These are phyloP conservation scores for Botrytis aclada DNA, from an alignment of 2,329 filamentous ascomycete species.

Conservation along the genomic window DNA sequence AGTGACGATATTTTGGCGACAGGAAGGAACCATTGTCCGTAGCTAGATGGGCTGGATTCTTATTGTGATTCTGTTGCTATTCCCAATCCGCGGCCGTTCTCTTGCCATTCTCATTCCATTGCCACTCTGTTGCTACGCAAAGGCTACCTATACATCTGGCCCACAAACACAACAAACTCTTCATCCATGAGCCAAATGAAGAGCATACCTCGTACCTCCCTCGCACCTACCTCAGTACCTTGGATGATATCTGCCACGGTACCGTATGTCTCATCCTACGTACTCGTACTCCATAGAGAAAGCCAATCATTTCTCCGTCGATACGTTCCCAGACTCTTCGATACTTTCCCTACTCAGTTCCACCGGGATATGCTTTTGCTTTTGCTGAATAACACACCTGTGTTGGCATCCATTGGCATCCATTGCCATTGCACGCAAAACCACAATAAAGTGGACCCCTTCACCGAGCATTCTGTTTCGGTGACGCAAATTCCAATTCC, in stretches of 20 bases:
- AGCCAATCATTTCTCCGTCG: background rate
- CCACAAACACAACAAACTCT: background rate
- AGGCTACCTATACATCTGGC: too few species aligned
- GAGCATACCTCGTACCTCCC: too few species aligned
- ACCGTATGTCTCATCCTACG: too few species aligned
- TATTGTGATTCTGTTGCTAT: background rate
- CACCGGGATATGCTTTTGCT: background rate
- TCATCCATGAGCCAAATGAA: background rate
- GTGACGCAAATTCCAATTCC: constrained; percentile 7
- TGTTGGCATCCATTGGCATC: background rate
- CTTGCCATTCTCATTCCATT: background rate
- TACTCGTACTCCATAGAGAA: too few species aligned
- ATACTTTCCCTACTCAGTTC: background rate
- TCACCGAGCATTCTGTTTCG: constrained; percentile 11
- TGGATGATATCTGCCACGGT: too few species aligned
- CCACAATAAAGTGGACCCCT: constrained; percentile 7
- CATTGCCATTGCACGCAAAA: background rate
- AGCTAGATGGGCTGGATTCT: background rate
- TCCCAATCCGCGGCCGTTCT: background rate
- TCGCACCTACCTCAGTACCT: too few species aligned
- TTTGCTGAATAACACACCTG: background rate
- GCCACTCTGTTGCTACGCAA: too few species aligned
- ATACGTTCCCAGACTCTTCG: background rate
- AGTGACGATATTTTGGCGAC: too few species aligned
- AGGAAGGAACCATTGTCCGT: background rate